Conservation (phyloP, 169 alveolate genomes). For the Plasmodium vivax region DNA sequence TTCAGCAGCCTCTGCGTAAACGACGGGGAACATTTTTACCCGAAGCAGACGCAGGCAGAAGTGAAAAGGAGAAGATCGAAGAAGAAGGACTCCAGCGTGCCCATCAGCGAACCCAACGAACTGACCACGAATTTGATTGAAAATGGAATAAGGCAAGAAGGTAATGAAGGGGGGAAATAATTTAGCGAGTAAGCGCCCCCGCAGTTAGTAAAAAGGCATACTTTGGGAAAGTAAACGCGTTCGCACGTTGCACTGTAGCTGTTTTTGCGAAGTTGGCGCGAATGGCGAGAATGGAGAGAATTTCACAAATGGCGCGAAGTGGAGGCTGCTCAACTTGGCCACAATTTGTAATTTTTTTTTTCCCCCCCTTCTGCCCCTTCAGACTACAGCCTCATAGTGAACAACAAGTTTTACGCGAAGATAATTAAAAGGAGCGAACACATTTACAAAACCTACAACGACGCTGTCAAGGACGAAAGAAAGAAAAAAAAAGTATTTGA, state of each 20-base stretch:
- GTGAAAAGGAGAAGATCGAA: background rate
- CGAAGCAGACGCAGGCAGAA: background rate
- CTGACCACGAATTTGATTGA: conserved; percentile 23
- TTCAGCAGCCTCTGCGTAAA: conserved; percentile 12
- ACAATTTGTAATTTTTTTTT: no score
- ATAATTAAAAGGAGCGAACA: conserved; percentile 67
- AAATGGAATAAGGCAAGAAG: conserved; percentile 32
- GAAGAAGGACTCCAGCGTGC: background rate
- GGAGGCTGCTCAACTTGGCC: background rate
- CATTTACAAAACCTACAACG: conserved; percentile 26
- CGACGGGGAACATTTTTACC: background rate
- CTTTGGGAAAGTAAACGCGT: background rate
- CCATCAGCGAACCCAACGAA: background rate
- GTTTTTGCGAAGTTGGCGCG: background rate
- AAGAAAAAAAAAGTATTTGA: conserved; percentile 23
- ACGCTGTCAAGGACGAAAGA: conserved; percentile 27
- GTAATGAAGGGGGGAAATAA: conserved; percentile 20
- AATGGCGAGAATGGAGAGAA: no score
- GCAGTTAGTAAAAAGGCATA: background rate
- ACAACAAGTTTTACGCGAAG: conserved; percentile 44
- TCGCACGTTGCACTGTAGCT: background rate
- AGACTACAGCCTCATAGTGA: conserved; percentile 57
- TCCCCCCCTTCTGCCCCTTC: background rate
- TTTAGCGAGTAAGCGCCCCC: background rate
- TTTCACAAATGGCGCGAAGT: no score